Base-by-base conservation (phyloP, 495 filamentous ascomycete genomes). In the Geoglossum glabrum region DNA sequence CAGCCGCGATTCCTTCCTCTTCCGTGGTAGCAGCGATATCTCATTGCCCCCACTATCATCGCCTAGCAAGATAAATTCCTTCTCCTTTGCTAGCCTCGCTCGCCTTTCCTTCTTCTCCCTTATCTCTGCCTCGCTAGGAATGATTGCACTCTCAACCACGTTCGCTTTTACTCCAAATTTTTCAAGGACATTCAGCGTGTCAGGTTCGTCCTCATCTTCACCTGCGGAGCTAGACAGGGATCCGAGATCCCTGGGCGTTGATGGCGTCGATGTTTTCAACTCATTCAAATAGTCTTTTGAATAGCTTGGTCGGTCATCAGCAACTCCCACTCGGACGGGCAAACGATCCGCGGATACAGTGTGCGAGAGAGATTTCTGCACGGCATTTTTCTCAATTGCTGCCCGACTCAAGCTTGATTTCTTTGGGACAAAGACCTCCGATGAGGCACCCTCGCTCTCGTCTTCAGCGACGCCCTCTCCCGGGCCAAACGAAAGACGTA, bases 101-200 rank as follows among this genome's bases (percentile, higher is more conserved):
- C 93, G 79, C 10, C 93, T 80, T 40, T 82, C 84, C 71, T 97
- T 98, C 72, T 92, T 92, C 67, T 94, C 89, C 51, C 78, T 76
- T 43, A 97, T 95, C 63, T 96, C 85, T n/a, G 85, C 79, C 64
- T 87, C 84, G 26, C 82, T 87, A 3, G 90, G 85, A 56, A 97
- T 89, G 1, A 70, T 65, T 2, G 74, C 62, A 67, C 45, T 61
- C 64, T 17, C 62, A 62, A 15, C 68, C 66, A 11, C 69, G 62
- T 23, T 54, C 2, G 47, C 11, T 40, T 27, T 61, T 63, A 66
- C 71, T 72, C 79, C 80, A 59, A 85, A 84, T 57, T 84, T 84
- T 5, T 79, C 74, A 4, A 76, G 74, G 13, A 82, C 71, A 63
- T 90, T 87, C 6, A 96, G 72, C 26, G 75, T 76, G 25, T 80